These are phyloP conservation scores for Neonectria ditissima DNA, from an alignment of 2,329 filamentous ascomycete genomes.

Conservation along the genomic window DNA sequence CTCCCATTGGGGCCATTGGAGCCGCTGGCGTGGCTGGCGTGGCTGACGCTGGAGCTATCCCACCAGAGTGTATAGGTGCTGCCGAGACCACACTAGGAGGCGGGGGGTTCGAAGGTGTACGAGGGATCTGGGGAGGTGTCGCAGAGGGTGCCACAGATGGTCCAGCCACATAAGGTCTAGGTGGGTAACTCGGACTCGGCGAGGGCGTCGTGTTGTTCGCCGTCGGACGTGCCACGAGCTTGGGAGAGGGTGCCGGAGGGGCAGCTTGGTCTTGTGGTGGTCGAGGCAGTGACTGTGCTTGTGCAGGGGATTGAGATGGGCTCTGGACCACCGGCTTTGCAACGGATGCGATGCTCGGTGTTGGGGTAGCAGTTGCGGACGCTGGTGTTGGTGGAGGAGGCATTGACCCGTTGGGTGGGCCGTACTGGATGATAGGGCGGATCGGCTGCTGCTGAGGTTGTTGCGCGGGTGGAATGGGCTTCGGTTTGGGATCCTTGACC, in stretches of 20 bases:
- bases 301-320: slow-evolving; percentile 34
- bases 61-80: slow-evolving; percentile 33
- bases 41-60: slow-evolving; percentile 45
- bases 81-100: slow-evolving; percentile 19
- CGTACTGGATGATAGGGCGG: slow-evolving; percentile 74
- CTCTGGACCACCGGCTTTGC: slow-evolving; percentile 36
- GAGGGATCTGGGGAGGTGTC: slow-evolving; percentile 36
- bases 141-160: slow-evolving; percentile 37
- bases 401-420: slow-evolving; percentile 72
- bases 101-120: slow-evolving; percentile 39
- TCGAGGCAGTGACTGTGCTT: slow-evolving; percentile 34
- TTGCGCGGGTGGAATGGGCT: slow-evolving; percentile 50
- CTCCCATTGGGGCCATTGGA: slow-evolving; percentile 35
- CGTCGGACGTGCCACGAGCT: slow-evolving; percentile 31
- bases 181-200: slow-evolving; percentile 35
- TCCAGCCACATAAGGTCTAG: slow-evolving; percentile 31
- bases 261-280: slow-evolving; percentile 29
- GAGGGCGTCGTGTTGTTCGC: slow-evolving; percentile 31
- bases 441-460: slow-evolving; percentile 42
- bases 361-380: slow-evolving; percentile 41
- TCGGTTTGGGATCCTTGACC: slow-evolving; percentile 72
- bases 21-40: slow-evolving; percentile 47
- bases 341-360: slow-evolving; percentile 32
- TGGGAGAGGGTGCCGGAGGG: slow-evolving; percentile 28
- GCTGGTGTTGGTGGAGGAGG: slow-evolving; percentile 61